Evolutionary conservation across 208 protist genomes (phyloP), one percentile per base, ranked within the genome.

Genomic region (Blastocrithidia nonstop): DNA sequence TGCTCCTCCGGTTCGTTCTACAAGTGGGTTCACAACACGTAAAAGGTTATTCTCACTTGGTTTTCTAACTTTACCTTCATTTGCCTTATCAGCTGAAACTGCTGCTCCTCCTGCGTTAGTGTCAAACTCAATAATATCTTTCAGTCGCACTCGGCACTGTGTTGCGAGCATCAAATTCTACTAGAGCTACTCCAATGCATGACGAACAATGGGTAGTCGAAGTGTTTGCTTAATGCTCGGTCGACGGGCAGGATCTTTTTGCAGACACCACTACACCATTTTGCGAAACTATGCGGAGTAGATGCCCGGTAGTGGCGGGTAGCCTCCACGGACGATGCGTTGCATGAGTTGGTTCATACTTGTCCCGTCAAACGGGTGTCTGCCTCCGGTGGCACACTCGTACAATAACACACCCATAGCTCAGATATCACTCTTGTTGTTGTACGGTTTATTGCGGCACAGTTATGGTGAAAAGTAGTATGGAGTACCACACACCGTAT

Each of bases 381-480:
- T 59, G 0, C 78, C 75, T 35, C 64, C 57, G 13, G 79, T 87
- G 15, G 77, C 79, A 40, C 81, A 70, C 59, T 94, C 82, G 58
- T 94, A 94, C 13, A 95, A 50, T 20, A 95, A 51, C 13, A 89
- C 76, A 22, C 87, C 87, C 29, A 95, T 63, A 1, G 90, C 79
- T 93, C 95, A 97, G 16, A 97, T 88, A 68, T 97, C 95, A 38
- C 69, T 87, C 57, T 96, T 96, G 56, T 96, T 91, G 61, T 98
- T 96, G 69, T 97, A 98, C 25, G 88, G 88, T 45, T 88, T 85
- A 54, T 94, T 83, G 9, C 86, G 63, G 58, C 89, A 97, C 35
- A 98, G 65, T 56, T 97, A 93, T 0, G 94, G 94, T 0, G 86
- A 93, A 47, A 97, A 94, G 66, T 97, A 97, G 56, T 96, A 96